Percentiles rank a stretch among this genome's conserved stretches.
Evolutionary conservation across 2,329 filamentous ascomycete genomes (phyloP).

Genomic region (Microdochium nivale): DNA sequence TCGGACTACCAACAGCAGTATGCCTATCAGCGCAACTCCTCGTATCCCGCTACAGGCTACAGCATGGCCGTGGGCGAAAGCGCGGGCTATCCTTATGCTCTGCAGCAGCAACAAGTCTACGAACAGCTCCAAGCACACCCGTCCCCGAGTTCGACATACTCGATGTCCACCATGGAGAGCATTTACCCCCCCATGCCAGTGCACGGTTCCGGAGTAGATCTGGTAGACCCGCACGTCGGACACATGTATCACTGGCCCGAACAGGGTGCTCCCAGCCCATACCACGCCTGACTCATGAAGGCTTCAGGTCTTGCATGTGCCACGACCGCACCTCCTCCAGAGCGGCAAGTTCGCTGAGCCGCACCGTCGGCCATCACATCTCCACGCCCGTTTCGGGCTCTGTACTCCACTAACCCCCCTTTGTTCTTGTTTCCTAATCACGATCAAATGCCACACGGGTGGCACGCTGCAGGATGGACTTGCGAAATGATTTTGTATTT

Average conservation of each 20-base stretch:
- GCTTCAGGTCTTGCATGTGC: too few relatives aligned
- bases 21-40: conserved; percentile 2
- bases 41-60: not conserved
- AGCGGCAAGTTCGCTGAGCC: too few relatives aligned
- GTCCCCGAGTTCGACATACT: conserved; percentile 5
- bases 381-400: too few relatives aligned
- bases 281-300: not conserved
- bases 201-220: not conserved
- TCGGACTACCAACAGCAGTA: conserved; percentile 4
- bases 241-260: not conserved
- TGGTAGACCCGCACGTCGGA: not conserved
- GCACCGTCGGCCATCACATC: too few relatives aligned
- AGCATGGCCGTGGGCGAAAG: conserved; percentile 3
- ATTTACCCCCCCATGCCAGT: conserved; percentile 6
- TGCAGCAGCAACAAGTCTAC: conserved; percentile 1
- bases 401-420: too few relatives aligned
- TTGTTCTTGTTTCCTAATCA: too few relatives aligned
- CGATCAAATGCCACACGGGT: too few relatives aligned
- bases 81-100: not conserved
- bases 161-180: conserved; percentile 8
- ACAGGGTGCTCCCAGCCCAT: not conserved
- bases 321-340: too few relatives aligned
- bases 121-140: not conserved
- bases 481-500: too few relatives aligned
- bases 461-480: too few relatives aligned